Evolutionary conservation across 768 basidiomycete species (phyloP).

Genomic region (Leccinum arenicola): DNA sequence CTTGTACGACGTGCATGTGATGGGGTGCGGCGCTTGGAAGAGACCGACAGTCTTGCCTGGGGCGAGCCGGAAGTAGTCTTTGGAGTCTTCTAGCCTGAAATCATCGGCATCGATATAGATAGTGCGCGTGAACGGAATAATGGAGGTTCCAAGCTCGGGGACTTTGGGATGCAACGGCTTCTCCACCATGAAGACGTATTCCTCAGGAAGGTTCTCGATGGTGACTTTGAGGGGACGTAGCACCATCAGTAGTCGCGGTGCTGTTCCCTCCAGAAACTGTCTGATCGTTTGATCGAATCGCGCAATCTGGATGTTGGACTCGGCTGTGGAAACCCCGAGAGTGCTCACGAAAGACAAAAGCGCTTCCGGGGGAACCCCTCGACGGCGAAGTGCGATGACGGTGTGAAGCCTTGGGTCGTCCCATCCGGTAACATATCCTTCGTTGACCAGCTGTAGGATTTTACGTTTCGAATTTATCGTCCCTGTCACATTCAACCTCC

Average conservation of each 20-base stretch:
- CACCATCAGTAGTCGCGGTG: constrained; percentile 89
- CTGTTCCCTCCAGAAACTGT: constrained; percentile 84
- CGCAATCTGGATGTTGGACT: constrained; percentile 78
- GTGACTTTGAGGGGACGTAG: constrained; percentile 86
- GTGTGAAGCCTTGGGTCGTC: constrained; percentile 98
- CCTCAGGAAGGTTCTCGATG: constrained; percentile 87
- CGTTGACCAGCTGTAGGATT: constrained; percentile 82
- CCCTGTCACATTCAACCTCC: constrained; percentile 88
- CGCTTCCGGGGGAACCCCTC: constrained; percentile 96
- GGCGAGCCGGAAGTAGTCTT: constrained; percentile 96
- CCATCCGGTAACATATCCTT: constrained; percentile 86
- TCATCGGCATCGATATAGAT: constrained; percentile 93
- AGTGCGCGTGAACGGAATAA: constrained; percentile 81
- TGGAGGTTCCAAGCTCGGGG: constrained; percentile 77
- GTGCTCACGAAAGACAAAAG: constrained; percentile 90
- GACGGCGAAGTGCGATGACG: constrained; percentile 89
- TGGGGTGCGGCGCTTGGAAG: constrained; percentile 88
- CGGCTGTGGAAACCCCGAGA: constrained; percentile 88
- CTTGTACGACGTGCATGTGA: constrained; percentile 90
- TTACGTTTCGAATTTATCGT: constrained; percentile 98
- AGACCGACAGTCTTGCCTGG: constrained; percentile 97
- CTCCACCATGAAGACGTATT: constrained; percentile 77
- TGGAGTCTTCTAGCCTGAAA: constrained; percentile 87
- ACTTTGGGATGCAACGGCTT: constrained; percentile 95
- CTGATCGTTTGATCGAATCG: constrained; percentile 91